A percentile compares a stretch with the other conserved stretches of the same genome.
phyloP scores from a whole-genome alignment of 139 green algal genomes.

The Medakamo hakoo region DNA sequence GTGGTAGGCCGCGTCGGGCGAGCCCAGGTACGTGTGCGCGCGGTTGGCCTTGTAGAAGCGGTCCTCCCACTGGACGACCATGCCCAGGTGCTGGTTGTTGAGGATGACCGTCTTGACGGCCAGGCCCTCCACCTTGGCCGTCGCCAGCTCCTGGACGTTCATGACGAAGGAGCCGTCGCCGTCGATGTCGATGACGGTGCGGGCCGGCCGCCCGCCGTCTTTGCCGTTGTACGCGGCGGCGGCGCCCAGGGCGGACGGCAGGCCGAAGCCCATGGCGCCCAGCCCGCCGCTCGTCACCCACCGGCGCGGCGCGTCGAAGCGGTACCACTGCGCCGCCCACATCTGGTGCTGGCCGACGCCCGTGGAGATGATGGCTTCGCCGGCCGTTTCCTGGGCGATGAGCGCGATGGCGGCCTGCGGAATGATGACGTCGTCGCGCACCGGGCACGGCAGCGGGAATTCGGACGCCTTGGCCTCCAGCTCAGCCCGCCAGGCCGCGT shows the following conservation, averaged over 20 bases:
- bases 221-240: conserved; percentile 69
- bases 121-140: conserved; percentile 78
- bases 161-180: conserved; percentile 96
- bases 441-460: conserved; percentile 73
- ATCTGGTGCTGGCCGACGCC: conserved; percentile 99
- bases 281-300: conserved; percentile 83
- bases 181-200: conserved; percentile 91
- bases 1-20: conserved; percentile 36
- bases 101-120: conserved; percentile 93
- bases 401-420: conserved; percentile 87
- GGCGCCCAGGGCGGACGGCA: conserved; percentile 85
- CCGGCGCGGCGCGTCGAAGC: conserved; percentile 49
- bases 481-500: conserved; percentile 38
- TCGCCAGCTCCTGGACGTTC: conserved; percentile 95
- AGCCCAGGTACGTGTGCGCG: conserved; percentile 94
- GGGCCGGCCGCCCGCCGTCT: conserved; percentile 27
- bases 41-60: conserved; percentile 99
- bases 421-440: conserved; percentile 76
- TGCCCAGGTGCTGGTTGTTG: conserved; percentile 99
- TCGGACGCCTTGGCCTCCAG: conserved; percentile 46
- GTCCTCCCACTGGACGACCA: conserved; percentile 98
- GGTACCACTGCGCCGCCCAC: conserved; percentile 94
- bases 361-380: conserved; percentile 91
- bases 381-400: conserved; percentile 82
- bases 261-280: conserved; percentile 96